These are phyloP conservation scores for Colletotrichum lupini DNA, from an alignment of 2,329 filamentous ascomycete genomes.

Conservation along the genomic window DNA sequence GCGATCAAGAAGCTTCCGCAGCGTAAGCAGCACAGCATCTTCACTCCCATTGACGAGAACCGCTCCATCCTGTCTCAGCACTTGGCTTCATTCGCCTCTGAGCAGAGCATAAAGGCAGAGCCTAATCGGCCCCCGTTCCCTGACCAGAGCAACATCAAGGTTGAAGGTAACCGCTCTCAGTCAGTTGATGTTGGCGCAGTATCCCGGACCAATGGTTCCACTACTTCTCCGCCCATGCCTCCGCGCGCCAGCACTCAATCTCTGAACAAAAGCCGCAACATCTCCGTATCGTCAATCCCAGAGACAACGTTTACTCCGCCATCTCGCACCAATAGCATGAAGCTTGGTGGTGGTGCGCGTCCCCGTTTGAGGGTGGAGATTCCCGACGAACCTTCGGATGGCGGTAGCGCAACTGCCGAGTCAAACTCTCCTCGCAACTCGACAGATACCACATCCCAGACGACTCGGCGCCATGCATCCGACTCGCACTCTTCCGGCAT, in stretches of 20 bases:
- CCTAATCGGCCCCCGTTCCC: conserved; percentile 35
- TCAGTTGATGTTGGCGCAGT: conserved; percentile 72
- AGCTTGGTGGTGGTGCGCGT: conserved; percentile 73
- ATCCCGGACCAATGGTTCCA: conserved; percentile 57
- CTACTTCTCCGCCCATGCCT: conserved; percentile 67
- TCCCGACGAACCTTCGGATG: conserved; percentile 87
- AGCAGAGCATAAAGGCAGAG: conserved; percentile 57
- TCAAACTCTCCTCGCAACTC: conserved; percentile 73
- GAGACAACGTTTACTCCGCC: conserved; percentile 76
- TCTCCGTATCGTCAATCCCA: conserved; percentile 71
- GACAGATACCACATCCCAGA: conserved; percentile 68
- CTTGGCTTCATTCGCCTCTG: conserved; percentile 73
- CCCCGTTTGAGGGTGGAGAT: conserved; percentile 95
- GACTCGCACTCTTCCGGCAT: conserved; percentile 72
- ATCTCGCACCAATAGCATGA: conserved; percentile 81
- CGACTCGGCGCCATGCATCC: conserved; percentile 54
- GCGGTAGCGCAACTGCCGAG: conserved; percentile 78
- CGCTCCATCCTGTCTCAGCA: conserved; percentile 89
- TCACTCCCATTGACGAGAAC: conserved; percentile 95
- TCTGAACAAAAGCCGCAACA: conserved; percentile 58
- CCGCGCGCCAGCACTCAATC: conserved; percentile 61
- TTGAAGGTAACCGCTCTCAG: conserved; percentile 62
- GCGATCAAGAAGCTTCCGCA: conserved; percentile 74
- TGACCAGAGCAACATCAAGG: conserved; percentile 37
- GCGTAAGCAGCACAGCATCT: conserved; percentile 90